Evolutionary conservation across 1,284 basidiomycete genomes (phyloP).

Genomic region (Mycena sp.): DNA sequence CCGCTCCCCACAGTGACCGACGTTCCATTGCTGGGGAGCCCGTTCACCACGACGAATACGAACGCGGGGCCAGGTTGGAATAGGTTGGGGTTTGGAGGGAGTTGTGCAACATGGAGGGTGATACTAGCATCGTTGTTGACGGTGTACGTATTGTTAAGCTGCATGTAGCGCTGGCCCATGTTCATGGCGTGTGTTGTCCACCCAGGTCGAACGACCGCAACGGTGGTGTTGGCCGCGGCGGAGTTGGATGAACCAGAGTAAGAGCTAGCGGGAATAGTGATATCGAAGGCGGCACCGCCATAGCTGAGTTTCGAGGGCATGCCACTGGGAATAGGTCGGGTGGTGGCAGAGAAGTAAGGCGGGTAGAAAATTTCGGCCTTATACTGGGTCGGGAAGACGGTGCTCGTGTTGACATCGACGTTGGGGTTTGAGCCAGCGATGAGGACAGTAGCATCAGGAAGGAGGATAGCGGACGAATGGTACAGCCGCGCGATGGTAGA

Average conservation of each 20-base stretch:
- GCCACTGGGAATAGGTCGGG: slow-evolving; percentile 79
- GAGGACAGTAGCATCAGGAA: slow-evolving; percentile 88
- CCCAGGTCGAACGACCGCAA: slow-evolving; percentile 86
- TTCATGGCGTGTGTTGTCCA: slow-evolving; percentile 97
- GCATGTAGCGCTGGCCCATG: slow-evolving; percentile 86
- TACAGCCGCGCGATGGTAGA: slow-evolving; percentile 83
- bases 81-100: slow-evolving; percentile 84
- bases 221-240: slow-evolving; percentile 80
- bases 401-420: slow-evolving; percentile 77
- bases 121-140: slow-evolving; percentile 80
- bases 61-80: slow-evolving; percentile 89
- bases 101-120: slow-evolving; percentile 80
- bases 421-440: slow-evolving; percentile 96
- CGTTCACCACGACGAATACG: slow-evolving; percentile 83
- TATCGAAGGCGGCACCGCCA: slow-evolving; percentile 84
- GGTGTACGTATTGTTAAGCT: slow-evolving; percentile 84
- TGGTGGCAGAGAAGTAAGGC: slow-evolving; percentile 77
- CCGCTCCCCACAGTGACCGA: slow-evolving; percentile 84
- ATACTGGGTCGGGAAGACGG: slow-evolving; percentile 87
- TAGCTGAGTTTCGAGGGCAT: slow-evolving; percentile 82
- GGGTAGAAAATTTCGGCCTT: slow-evolving; percentile 90
- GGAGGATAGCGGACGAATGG: slow-evolving; percentile 88
- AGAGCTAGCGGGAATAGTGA: slow-evolving; percentile 67
- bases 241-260: slow-evolving; percentile 74
- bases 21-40: slow-evolving; percentile 83